Conservation (phyloP, 495 filamentous ascomycete species). For the Halenospora varia region DNA sequence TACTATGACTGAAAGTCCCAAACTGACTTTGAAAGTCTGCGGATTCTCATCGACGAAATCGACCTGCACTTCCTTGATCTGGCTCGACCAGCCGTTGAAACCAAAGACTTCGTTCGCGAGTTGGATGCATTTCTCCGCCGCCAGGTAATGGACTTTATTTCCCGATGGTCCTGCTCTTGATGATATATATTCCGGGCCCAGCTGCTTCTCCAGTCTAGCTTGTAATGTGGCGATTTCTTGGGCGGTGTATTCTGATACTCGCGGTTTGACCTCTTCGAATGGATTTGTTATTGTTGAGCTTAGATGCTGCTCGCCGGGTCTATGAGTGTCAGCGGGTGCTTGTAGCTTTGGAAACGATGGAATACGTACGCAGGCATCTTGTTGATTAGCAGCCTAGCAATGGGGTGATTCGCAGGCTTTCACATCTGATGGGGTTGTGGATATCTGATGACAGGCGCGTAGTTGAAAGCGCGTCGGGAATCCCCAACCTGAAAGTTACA, state of each 20-base stretch:
- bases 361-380: constrained; percentile 31
- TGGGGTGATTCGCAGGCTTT: neutral
- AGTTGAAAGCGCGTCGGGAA: neutral
- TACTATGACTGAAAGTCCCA: constrained; percentile 85
- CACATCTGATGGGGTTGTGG: constrained; percentile 13
- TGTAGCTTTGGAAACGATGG: neutral
- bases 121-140: constrained; percentile 89
- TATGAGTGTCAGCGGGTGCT: constrained; percentile 6
- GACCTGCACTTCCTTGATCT: constrained; percentile 82
- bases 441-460: constrained; percentile 8
- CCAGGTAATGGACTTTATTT: constrained; percentile 83
- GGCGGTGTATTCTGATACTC: constrained; percentile 78
- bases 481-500: too few relatives aligned
- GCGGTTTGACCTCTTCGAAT: constrained; percentile 65
- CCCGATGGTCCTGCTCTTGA: constrained; percentile 74
- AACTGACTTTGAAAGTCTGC: constrained; percentile 60
- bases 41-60: constrained; percentile 73
- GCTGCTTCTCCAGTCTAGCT: constrained; percentile 78
- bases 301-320: constrained; percentile 78
- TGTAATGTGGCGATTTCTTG: constrained; percentile 85
- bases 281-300: constrained; percentile 57
- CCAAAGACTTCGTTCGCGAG: constrained; percentile 98
- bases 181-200: constrained; percentile 97
- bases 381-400: constrained; percentile 7
- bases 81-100: constrained; percentile 96